Percentiles rank a stretch among this genome's conserved stretches.
Evolutionary conservation across 768 basidiomycete genomes (phyloP).

Genomic region (Rhizopogon rudus): DNA sequence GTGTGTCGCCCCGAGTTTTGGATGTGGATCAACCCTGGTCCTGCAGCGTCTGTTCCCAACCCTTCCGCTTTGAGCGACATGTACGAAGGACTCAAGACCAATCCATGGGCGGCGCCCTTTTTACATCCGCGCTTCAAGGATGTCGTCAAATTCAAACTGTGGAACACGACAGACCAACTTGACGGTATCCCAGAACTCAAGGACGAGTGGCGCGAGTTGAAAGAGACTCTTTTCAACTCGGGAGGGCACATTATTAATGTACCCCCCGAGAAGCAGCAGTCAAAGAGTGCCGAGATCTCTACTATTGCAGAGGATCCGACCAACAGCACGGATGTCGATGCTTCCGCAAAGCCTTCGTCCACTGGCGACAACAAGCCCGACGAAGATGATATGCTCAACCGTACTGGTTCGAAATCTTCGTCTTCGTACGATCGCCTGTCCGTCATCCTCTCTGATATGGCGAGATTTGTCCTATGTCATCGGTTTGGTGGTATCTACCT

Average conservation of each 20-base stretch:
- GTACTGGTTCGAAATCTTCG: constrained; percentile 84
- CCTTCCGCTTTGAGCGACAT: constrained; percentile 77
- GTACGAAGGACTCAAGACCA: constrained; percentile 74
- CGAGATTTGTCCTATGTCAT: constrained; percentile 94
- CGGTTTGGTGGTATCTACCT: constrained; percentile 96
- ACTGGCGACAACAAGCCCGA: constrained; percentile 27
- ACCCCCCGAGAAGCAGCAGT: constrained; percentile 36
- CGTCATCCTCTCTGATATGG: constrained; percentile 95
- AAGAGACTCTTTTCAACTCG: constrained; percentile 80
- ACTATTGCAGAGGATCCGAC: constrained; percentile 11
- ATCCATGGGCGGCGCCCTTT: constrained; percentile 95
- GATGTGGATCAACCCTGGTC: constrained; percentile 99
- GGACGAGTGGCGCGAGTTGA: constrained; percentile 81
- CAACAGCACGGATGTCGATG: constrained; percentile 17
- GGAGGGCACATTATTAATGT: constrained; percentile 73
- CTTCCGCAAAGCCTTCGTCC: constrained; percentile 15
- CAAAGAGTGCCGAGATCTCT: constrained; percentile 19
- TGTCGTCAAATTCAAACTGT: constrained; percentile 91
- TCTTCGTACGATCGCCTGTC: constrained; percentile 87
- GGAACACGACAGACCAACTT: constrained; percentile 97
- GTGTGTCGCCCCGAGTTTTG: constrained; percentile 90
- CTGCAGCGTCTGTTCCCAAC: constrained; percentile 85
- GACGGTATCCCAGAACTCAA: constrained; percentile 88
- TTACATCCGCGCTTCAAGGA: constrained; percentile 89
- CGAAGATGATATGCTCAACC: constrained; percentile 61